Evolutionary conservation across 2,329 filamentous ascomycete genomes (phyloP), one percentile per base, ranked within the genome.

Genomic region (Penicillium oxalicum): DNA sequence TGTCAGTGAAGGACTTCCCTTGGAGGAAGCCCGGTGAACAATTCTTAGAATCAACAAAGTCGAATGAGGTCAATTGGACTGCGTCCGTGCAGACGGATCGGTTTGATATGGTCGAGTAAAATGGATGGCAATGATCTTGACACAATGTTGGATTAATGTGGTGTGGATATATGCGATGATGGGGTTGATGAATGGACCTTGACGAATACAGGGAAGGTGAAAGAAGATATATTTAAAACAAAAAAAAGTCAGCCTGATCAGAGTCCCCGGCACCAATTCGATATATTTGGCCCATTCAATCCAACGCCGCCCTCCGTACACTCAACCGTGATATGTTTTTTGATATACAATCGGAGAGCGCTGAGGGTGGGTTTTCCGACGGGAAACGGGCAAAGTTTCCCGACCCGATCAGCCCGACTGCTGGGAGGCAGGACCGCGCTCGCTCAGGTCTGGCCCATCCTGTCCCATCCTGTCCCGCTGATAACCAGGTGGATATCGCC

Each of bases 301-400:
- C 38, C 37, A 11, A 50, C 51, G 44, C 49, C 40, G 9, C 43
- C 51, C 44, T 33, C 55, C 57, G 52, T 60, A 60, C 60, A 61
- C 53, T 54, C 56, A 59, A 50, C n/a, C 51, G 44, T 29, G 44
- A 57, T 40, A 56, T 60, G 52, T 61, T 63, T 61, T 63, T 54
- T 63, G 61, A 66, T 67, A 66, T 67, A 65, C 59, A 64, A 51
- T 48, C 44, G 40, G 41, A 51, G 13, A 6, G n/a, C 45, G 12
- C 49, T 50, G 56, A 51, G 49, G 50, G 39, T 38, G 13, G 43
- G 58, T 64, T 68, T 67, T 52, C 65, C 65, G 65, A 44, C 65
- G 65, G 65, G 55, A 65, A 68, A 66, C 57, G 44, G 36, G 43
- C 12, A 34, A 11, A 50, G 56, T 67, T 68, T 67, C 54, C 64